A percentile compares a stretch with the other conserved stretches of the same genome.
These are phyloP conservation scores for Novymonas esmeraldas DNA, from an alignment of 208 protist genomes.

Conservation along the genomic window DNA sequence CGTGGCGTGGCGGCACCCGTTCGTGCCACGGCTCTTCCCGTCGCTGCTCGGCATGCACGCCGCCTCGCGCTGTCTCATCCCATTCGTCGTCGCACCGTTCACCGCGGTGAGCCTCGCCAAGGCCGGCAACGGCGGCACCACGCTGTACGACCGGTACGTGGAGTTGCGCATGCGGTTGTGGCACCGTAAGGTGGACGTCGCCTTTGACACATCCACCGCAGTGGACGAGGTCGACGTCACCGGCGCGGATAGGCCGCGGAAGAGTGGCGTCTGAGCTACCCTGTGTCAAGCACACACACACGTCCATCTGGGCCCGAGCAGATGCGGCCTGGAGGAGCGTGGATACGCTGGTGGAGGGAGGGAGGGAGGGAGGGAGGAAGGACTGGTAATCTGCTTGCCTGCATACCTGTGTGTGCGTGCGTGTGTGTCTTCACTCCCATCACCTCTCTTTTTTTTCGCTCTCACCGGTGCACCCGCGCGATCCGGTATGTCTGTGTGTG, in stretches of 20 bases:
- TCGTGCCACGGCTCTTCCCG: conserved; percentile 87
- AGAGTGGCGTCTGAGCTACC: conserved; percentile 5
- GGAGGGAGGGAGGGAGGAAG: not conserved
- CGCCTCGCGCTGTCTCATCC: conserved; percentile 80
- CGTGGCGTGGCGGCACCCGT: conserved; percentile 83
- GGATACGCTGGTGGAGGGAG: too few relatives aligned
- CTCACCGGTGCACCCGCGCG: too few relatives aligned
- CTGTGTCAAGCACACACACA: too few relatives aligned
- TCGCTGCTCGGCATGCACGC: conserved; percentile 78
- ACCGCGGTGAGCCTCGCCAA: conserved; percentile 52
- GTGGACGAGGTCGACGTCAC: conserved; percentile 71
- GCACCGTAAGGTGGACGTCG: conserved; percentile 69
- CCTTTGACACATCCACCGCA: conserved; percentile 76
- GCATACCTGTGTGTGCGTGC: not conserved
- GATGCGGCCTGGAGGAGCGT: too few relatives aligned
- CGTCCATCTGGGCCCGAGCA: too few relatives aligned
- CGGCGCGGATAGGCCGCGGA: conserved; percentile 21
- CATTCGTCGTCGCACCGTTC: conserved; percentile 87
- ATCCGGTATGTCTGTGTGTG: too few relatives aligned
- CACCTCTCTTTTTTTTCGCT: too few relatives aligned
- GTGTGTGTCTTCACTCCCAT: not conserved
- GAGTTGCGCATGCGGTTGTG: conserved; percentile 76
- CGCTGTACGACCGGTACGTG: conserved; percentile 85
- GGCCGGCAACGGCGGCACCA: conserved; percentile 59
- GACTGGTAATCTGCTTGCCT: not conserved